Percentiles rank a stretch among this genome's conserved stretches.
Conservation (phyloP, 1,139 yeast species). For the Zygosaccharomyces pseudobailii region DNA sequence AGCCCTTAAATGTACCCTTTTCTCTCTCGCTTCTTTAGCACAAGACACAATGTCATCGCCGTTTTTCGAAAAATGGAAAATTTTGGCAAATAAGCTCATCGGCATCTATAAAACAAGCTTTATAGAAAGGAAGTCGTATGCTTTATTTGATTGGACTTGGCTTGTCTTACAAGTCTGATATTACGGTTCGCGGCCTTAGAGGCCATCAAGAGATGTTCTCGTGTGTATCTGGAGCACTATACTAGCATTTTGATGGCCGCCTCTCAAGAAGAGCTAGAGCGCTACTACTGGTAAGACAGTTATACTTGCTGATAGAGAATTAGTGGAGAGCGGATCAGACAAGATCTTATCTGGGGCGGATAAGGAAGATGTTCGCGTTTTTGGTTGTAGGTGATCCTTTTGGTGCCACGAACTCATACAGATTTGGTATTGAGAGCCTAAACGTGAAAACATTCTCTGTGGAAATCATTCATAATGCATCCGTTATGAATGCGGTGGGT, state of each 20-base stretch:
- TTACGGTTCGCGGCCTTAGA: slow-evolving; percentile 90
- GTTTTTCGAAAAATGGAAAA: not conserved
- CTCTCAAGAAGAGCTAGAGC: slow-evolving; percentile 58
- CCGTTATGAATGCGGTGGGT: slow-evolving; percentile 97
- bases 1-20: not conserved
- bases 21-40: not conserved
- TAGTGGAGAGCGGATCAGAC: slow-evolving; percentile 88
- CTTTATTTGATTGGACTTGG: slow-evolving; percentile 89
- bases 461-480: slow-evolving; percentile 88
- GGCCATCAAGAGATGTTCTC: slow-evolving; percentile 70
- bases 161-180: slow-evolving; percentile 80
- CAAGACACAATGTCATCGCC: not conserved
- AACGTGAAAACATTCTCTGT: slow-evolving; percentile 76
- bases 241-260: slow-evolving; percentile 96
- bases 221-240: slow-evolving; percentile 92
- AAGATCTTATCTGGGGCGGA: slow-evolving; percentile 72
- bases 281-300: slow-evolving; percentile 82
- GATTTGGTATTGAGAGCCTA: slow-evolving; percentile 87
- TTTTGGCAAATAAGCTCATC: slow-evolving; percentile 1
- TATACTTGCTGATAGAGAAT: slow-evolving; percentile 86
- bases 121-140: slow-evolving; percentile 42
- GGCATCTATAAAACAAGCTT: not conserved
- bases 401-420: slow-evolving; percentile 97
- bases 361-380: slow-evolving; percentile 79
- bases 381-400: slow-evolving; percentile 96